Base-by-base conservation (phyloP, 768 basidiomycete genomes). In the Termitomyces sp. region DNA sequence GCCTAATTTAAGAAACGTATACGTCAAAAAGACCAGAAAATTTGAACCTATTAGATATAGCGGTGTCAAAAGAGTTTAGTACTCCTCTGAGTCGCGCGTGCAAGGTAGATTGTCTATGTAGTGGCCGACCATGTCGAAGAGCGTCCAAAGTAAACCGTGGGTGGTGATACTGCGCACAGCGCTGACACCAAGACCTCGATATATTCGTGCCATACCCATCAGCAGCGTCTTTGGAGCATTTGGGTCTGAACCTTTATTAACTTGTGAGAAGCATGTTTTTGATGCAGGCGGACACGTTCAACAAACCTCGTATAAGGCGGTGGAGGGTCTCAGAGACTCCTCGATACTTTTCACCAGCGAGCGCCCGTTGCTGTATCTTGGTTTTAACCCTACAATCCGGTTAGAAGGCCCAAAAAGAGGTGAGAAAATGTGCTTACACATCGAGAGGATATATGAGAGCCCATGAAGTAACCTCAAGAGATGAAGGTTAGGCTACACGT, bases 151-250 rank as follows among this genome's bases (percentile, higher is more conserved):
- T 41, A 96, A 77, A 23, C 95, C 95, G 64, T 97, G 95, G 7
- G 94, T 96, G 35, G 94, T 91, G 67, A 96, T 88, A 66, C 91
- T 95, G 55, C 97, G 85, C 54, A 92, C 71, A 43, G 95, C 95
- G 62, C 93, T 96, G 63, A 99, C 91, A 57, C 95, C 93, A 53
- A 98, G 83, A 56, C 96, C 97, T 61, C 90, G 88, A 71, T 99
- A 99, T 63, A 98, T 85, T 40, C 94, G 80, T 36, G 86, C 79
- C 49, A 97, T 74, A 28, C 97, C 97, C 47, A 79, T 80, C 6
- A 91, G 71, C 10, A 95, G 74, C 6, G 89, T 82, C 71, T 88
- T 89, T 23, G 94, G 93, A 59, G 85, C 78, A 57, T 78, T 77
- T 9, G 89, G 86, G 70, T 96, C 91, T 20, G 93, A 84, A 46